Evolutionary conservation across 306 rosid species (phyloP), one percentile per base, ranked within the genome.

Genomic region (Comarum palustre): DNA sequence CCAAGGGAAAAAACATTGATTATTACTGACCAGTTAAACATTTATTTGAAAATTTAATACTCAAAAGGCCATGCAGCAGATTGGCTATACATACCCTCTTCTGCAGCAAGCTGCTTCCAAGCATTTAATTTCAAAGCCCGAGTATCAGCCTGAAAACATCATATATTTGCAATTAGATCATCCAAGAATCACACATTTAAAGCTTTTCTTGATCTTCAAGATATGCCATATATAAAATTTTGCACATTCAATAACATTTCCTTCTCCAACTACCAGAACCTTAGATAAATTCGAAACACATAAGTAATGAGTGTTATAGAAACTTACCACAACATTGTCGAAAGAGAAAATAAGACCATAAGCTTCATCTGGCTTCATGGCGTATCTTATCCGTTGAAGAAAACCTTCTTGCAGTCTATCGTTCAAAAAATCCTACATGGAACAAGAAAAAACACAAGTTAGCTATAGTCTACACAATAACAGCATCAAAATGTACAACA

Each of bases 361-460:
- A 72, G 96, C 97, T 83, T 95, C 99, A 87, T 95, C 99, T 0
- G 99, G 99, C 84, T 95, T 95, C 96, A 95, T 92, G 32, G 99
- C 90, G 87, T 95, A 95, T 51, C 99, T 97, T 74, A 95, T 90
- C 8, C 97, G 90, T 55, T 90, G 76, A 76, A 95, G 97, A 83
- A 95, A 90, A 47, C 97, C 96, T 73, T 95, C 96, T 86, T 95
- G 99, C 81, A 95, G 84, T 75, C 72, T 91, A 34, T 95, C 97
- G 69, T 95, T 95, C 92, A 95, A 88, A 75, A 87, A 95, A 75
- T 95, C 97, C 99, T 95, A 85, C 78, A 75, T 71, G 68, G 77
- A 84, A 76, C 8, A 73, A 84, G 74, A 85, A 73, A 45, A 27
- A 74, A 68, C 82, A 86, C 55, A 27, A 70, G 63, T 75, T 47